Evolutionary conservation across 1,284 basidiomycete genomes (phyloP), one percentile per base, ranked within the genome.

Genomic region (Kwoniella shivajii): DNA sequence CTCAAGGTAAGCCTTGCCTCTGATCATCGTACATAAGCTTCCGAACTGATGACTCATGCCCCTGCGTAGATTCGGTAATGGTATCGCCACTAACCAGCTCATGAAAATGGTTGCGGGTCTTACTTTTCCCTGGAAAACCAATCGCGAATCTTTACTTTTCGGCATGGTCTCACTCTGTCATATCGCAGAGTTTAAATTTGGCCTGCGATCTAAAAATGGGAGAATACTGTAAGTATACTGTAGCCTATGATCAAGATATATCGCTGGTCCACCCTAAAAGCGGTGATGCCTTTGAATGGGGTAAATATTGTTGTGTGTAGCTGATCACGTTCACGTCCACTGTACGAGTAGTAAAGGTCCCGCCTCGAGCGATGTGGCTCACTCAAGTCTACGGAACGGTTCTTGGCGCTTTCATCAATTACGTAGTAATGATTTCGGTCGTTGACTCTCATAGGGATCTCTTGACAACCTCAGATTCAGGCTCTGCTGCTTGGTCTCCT

Each of bases 381-480:
- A 63, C 63, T 3, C 65, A 68, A 43, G 46, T 58, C 6, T 66
- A 50, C 20, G 67, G 68, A 38, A 68, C 68, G 2, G 49, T 70
- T n/a, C 29, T 69, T 16, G 70, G 70, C 7, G 60, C 63, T 6
- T 61, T 69, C 29, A 53, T 72, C 55, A 69, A 67, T 50, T 71
- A 67, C 45, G 66, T 57, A 14, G 63, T 68, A 14, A 64, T 65
- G 59, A 56, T 61, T 27, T 61, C 63, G 24, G 55, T 72, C 33
- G 57, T 71, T 26, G 56, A 60, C 37, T 43, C 58, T 20, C 64
- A 69, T 34, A 59, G 68, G 36, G 59, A 64, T 22, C 54, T 67
- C 9, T 61, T 72, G 22, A 26, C 55, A 38, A 36, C 50, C 33
- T 27, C 48, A 4, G 52, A 66, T 48, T 24, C 6, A 6, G 64